A percentile compares a stretch with the other conserved stretches of the same genome.
These are phyloP conservation scores for Xylaria sp. DNA, from an alignment of 495 filamentous ascomycete species.

Conservation along the genomic window DNA sequence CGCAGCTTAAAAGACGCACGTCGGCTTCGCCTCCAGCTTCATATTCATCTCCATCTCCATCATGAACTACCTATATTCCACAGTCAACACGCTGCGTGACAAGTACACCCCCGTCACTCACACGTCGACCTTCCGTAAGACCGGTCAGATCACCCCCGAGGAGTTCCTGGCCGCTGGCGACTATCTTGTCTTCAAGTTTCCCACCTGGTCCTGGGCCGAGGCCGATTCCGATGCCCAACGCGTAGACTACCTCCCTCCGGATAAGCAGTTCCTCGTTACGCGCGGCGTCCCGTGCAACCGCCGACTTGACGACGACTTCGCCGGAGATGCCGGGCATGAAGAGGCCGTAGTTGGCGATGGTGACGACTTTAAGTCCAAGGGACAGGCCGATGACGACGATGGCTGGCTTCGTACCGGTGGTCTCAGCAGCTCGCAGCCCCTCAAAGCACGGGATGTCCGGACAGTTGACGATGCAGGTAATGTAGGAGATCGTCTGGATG, in stretches of 20 bases:
- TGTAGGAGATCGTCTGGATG: constrained; percentile 72
- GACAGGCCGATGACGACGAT: constrained; percentile 72
- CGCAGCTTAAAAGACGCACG: constrained; percentile 12
- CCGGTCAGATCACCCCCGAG: constrained; percentile 95
- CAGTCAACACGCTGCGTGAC: constrained; percentile 85
- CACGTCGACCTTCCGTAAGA: constrained; percentile 90
- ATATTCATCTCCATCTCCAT: constrained; percentile 32
- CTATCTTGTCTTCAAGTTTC: constrained; percentile 99
- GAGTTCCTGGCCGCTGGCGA: constrained; percentile 96
- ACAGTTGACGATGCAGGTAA: constrained; percentile 84
- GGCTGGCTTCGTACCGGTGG: constrained; percentile 92
- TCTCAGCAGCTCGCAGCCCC: constrained; percentile 71
- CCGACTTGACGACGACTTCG: constrained; percentile 91
- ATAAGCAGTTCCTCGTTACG: constrained; percentile 95
- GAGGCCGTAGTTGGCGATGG: constrained; percentile 84
- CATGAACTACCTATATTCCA: constrained; percentile 74
- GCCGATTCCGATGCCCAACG: constrained; percentile 79
- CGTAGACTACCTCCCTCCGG: constrained; percentile 79
- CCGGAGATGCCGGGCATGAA: constrained; percentile 82
- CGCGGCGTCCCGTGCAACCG: constrained; percentile 92
- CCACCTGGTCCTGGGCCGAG: constrained; percentile 97
- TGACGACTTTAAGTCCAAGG: constrained; percentile 63
- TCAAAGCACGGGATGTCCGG: constrained; percentile 77
- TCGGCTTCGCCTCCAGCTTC: constrained; percentile 2
- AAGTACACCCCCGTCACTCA: constrained; percentile 85